Conservation (phyloP, 1,139 yeast species). For the Saccharomyces hybrid region DNA sequence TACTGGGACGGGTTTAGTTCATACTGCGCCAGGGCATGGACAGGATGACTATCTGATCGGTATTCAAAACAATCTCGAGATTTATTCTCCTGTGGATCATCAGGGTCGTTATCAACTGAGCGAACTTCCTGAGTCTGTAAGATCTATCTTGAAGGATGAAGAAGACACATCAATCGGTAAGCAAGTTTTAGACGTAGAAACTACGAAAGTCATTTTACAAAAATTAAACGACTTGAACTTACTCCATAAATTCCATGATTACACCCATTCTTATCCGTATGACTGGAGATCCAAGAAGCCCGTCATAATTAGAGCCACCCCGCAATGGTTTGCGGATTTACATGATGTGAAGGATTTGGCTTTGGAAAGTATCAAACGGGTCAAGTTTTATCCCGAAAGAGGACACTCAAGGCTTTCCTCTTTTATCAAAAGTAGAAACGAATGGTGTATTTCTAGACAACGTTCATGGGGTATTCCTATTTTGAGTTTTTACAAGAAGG, state of each 20-base stretch:
- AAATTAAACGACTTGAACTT: conserved; percentile 40
- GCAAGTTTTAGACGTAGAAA: conserved; percentile 51
- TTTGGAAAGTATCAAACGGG: conserved; percentile 49
- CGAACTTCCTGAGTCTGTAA: conserved; percentile 16
- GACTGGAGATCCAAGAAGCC: conserved; percentile 97
- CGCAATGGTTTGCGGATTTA: conserved; percentile 94
- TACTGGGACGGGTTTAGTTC: conserved; percentile 94
- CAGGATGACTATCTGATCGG: conserved; percentile 83
- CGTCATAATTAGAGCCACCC: conserved; percentile 88
- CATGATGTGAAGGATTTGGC: conserved; percentile 63
- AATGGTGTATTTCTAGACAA: conserved; percentile 97
- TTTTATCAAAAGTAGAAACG: conserved; percentile 70
- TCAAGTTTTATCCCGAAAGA: conserved; percentile 61
- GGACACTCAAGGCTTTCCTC: conserved; percentile 67
- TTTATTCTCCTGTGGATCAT: conserved; percentile 73
- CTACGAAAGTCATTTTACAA: conserved; percentile 44
- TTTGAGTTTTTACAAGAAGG: conserved; percentile 65
- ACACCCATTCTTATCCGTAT: conserved; percentile 82
- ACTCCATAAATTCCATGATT: conserved; percentile 44
- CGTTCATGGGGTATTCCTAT: conserved; percentile 99
- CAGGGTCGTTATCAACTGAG: conserved; percentile 49
- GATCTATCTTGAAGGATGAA: conserved; percentile 35
- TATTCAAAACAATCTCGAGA: conserved; percentile 44
- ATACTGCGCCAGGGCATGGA: conserved; percentile 97
- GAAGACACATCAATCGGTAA: conserved; percentile 42